Evolutionary conservation across 2,329 filamentous ascomycete species (phyloP).

Genomic region (Trichophyton rubrum): DNA sequence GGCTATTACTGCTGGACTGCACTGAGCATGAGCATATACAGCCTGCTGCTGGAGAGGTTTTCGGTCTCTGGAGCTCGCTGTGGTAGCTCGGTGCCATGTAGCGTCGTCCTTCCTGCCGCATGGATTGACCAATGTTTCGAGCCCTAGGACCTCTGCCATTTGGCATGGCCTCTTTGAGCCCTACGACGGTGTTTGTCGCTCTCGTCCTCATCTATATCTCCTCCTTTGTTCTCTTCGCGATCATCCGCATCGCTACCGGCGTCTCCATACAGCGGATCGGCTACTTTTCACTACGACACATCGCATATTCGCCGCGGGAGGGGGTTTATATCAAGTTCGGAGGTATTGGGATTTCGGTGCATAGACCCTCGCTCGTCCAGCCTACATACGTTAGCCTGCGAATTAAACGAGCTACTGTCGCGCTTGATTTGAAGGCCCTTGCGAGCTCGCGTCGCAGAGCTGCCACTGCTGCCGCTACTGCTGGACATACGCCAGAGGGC

Average conservation of each 20-base stretch:
- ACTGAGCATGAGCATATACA: not conserved
- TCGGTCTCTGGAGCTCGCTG: not conserved
- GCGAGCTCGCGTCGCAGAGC: conserved; percentile 8
- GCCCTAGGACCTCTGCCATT: conserved; percentile 4
- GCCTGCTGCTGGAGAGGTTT: not conserved
- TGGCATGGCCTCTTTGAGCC: conserved; percentile 38
- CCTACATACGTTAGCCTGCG: conserved; percentile 93
- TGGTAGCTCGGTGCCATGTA: conserved; percentile 1
- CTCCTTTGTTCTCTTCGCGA: conserved; percentile 85
- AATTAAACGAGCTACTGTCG: conserved; percentile 71
- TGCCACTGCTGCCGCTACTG: not conserved
- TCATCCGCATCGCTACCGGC: conserved; percentile 82
- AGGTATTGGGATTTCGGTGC: conserved; percentile 73
- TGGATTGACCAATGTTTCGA: conserved; percentile 5
- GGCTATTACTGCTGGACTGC: not conserved
- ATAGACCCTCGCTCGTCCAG: conserved; percentile 90
- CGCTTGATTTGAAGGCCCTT: conserved; percentile 56
- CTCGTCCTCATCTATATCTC: conserved; percentile 76
- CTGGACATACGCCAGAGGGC: conserved; percentile 7
- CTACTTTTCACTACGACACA: conserved; percentile 78
- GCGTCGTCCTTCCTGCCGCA: conserved; percentile 3
- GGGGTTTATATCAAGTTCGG: conserved; percentile 82
- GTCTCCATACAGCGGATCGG: conserved; percentile 92
- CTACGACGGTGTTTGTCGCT: conserved; percentile 76
- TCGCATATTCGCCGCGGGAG: conserved; percentile 80